Conservation (phyloP, 768 basidiomycete species). For the Thelephora aurantiotincta region DNA sequence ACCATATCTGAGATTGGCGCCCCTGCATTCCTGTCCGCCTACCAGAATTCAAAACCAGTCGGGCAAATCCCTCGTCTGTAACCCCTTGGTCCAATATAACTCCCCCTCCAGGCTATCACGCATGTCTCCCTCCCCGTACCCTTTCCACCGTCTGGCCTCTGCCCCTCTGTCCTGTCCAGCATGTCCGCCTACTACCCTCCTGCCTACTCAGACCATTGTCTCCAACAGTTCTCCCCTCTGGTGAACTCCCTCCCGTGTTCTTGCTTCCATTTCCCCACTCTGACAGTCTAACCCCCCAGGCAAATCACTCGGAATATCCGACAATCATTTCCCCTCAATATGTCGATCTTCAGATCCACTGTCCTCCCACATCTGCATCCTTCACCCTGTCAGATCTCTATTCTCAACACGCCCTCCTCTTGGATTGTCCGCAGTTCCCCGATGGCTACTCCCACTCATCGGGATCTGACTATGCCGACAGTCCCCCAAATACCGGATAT, state of each 20-base stretch:
- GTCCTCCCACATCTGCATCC: not conserved
- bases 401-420: not conserved
- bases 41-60: too few species aligned
- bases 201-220: not conserved
- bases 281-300: not conserved
- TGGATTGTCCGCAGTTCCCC: not conserved
- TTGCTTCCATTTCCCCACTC: not conserved
- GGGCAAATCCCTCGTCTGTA: not conserved
- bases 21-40: too few species aligned
- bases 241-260: not conserved
- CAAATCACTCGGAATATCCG: not conserved
- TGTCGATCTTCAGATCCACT: too few species aligned
- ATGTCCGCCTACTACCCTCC: not conserved
- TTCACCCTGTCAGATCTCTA: not conserved
- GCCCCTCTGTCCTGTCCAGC: not conserved
- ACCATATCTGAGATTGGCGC: conserved; percentile 7
- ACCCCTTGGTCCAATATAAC: not conserved
- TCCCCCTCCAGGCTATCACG: not conserved
- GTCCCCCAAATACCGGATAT: too few species aligned
- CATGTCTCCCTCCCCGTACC: conserved; percentile 1
- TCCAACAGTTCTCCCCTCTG: not conserved
- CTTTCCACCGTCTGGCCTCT: not conserved
- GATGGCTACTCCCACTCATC: not conserved
- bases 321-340: not conserved
- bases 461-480: not conserved